Evolutionary conservation across 257 asterid species (phyloP).

Genomic region (Fraxinus quadrangulata): DNA sequence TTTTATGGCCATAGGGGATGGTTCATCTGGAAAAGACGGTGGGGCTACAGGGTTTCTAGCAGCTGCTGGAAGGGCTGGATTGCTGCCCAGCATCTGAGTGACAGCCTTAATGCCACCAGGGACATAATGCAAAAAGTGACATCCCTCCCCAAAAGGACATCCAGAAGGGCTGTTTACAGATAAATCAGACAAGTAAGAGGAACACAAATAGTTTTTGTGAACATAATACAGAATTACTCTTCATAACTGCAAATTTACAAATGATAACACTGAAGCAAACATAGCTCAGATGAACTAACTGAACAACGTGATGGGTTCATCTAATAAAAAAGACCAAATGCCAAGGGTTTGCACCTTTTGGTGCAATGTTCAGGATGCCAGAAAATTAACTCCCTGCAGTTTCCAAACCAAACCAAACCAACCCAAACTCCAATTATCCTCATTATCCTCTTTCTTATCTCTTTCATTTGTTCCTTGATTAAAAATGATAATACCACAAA

Average conservation of each 20-base stretch:
- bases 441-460: neutral
- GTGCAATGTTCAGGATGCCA: neutral
- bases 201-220: constrained; percentile 9
- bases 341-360: neutral
- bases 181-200: constrained; percentile 18
- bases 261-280: neutral
- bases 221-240: neutral
- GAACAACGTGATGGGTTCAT: neutral
- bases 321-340: neutral
- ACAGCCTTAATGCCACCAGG: constrained; percentile 87
- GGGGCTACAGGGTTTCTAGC: constrained; percentile 45
- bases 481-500: neutral
- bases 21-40: constrained; percentile 58
- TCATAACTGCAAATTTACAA: neutral
- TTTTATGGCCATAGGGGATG: constrained; percentile 56
- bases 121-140: constrained; percentile 79
- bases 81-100: constrained; percentile 59
- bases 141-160: constrained; percentile 80
- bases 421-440: neutral
- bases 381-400: neutral
- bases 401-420: neutral
- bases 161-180: constrained; percentile 64
- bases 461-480: neutral
- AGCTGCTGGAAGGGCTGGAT: constrained; percentile 33
- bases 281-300: neutral